Conservation (phyloP, 768 basidiomycete genomes). For the Mycena belliarum region DNA sequence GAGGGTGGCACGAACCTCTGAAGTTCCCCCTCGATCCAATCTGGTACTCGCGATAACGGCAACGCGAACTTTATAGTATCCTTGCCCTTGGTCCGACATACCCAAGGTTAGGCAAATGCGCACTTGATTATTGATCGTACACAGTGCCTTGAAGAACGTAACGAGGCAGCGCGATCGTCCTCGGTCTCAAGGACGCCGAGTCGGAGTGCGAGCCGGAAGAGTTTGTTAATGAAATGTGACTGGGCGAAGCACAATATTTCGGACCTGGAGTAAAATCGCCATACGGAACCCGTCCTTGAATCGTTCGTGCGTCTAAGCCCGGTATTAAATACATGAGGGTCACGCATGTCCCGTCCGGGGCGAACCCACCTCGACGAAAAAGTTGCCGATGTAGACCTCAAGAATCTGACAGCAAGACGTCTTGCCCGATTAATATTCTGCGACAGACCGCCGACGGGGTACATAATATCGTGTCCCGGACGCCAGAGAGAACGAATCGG, state of each 20-base stretch:
- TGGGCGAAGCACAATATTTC: background rate
- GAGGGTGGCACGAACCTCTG: constrained; percentile 5
- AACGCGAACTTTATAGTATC: constrained; percentile 11
- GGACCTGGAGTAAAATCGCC: constrained; percentile 16
- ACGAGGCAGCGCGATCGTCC: constrained; percentile 8
- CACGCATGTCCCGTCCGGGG: background rate
- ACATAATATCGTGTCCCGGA: constrained; percentile 44
- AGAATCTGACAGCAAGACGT: constrained; percentile 45
- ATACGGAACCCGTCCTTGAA: constrained; percentile 16
- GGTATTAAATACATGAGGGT: constrained; percentile 14
- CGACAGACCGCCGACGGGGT: constrained; percentile 45
- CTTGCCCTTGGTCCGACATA: background rate
- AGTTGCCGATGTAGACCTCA: constrained; percentile 58
- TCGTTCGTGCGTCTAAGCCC: constrained; percentile 13
- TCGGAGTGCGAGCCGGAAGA: constrained; percentile 6
- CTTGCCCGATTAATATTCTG: constrained; percentile 46
- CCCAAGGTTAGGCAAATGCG: background rate
- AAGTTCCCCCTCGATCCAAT: constrained; percentile 8
- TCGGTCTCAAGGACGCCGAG: constrained; percentile 10
- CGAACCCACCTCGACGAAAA: constrained; percentile 42
- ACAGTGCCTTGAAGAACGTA: constrained; percentile 13
- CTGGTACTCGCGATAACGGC: constrained; percentile 4
- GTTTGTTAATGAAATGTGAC: background rate
- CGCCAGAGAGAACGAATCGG: constrained; percentile 38
- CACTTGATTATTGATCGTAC: background rate